Conservation (phyloP, 192 early-diverging fungal species). For the Fimicolochytrium jonesii region DNA sequence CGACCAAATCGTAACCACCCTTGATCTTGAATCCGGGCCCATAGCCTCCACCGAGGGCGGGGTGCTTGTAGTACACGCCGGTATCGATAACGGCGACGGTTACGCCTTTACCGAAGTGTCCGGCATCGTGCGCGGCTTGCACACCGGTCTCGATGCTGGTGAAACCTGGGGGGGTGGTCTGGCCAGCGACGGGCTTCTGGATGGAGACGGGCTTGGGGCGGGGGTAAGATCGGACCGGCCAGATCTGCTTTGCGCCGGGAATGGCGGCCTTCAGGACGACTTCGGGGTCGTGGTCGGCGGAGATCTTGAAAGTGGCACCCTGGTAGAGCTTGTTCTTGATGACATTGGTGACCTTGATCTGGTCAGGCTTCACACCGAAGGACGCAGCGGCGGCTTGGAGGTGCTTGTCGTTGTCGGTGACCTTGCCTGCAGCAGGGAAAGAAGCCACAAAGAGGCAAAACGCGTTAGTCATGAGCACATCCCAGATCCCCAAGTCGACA, state of each 20-base stretch:
- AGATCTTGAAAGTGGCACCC: constrained; percentile 1
- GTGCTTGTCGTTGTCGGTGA: background rate
- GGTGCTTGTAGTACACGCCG: constrained; percentile 50
- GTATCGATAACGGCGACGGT: constrained; percentile 50
- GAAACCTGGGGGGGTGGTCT: background rate
- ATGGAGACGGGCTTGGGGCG: background rate
- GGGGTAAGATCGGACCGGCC: constrained; percentile 9
- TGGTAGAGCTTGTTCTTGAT: constrained; percentile 10
- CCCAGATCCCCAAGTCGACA: too few relatives aligned
- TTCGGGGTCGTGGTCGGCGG: background rate
- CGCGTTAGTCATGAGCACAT: too few relatives aligned
- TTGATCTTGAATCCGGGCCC: constrained; percentile 37
- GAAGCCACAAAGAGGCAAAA: too few relatives aligned
- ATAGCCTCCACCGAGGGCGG: constrained; percentile 45
- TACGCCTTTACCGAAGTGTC: constrained; percentile 42
- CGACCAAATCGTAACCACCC: constrained; percentile 40
- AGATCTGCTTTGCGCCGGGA: background rate
- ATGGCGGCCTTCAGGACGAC: constrained; percentile 3
- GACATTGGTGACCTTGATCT: background rate
- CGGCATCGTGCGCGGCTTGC: constrained; percentile 15
- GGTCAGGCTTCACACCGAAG: too few relatives aligned
- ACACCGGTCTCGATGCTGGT: constrained; percentile 33
- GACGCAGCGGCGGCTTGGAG: too few relatives aligned
- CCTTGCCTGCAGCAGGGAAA: too few relatives aligned
- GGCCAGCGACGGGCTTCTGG: background rate